phyloP scores from a whole-genome alignment of 139 green algal species.

The Coelastrella sp. region DNA sequence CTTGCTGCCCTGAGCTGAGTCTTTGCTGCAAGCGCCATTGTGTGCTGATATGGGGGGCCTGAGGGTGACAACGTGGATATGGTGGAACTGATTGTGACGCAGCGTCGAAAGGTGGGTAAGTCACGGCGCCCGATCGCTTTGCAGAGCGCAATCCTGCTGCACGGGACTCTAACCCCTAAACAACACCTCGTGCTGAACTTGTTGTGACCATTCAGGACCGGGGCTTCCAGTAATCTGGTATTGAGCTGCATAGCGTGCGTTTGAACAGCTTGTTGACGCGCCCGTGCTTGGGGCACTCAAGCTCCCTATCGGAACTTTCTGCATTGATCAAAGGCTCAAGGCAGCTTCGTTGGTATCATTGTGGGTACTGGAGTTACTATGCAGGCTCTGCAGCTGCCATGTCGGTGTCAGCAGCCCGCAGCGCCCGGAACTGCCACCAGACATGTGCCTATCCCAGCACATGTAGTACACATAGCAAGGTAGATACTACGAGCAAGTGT shows the following conservation, averaged over 20 bases:
- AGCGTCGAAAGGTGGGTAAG: background rate
- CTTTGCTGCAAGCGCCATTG: conserved; percentile 37
- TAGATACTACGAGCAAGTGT: background rate
- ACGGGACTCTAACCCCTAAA: too few species aligned
- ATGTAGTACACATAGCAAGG: background rate
- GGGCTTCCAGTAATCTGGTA: background rate
- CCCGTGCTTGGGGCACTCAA: background rate
- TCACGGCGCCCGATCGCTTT: background rate
- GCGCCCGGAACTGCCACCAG: background rate
- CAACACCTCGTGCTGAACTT: too few species aligned
- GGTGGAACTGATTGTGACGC: background rate
- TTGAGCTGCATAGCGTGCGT: background rate
- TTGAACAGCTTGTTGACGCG: background rate
- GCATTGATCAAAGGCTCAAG: background rate
- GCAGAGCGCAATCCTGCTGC: too few species aligned
- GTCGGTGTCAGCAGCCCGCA: background rate
- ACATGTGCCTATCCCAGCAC: background rate
- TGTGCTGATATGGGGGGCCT: background rate
- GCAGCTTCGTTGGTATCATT: background rate
- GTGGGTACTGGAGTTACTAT: background rate
- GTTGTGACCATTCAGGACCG: too few species aligned
- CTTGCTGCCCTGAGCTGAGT: conserved; percentile 15
- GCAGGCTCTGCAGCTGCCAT: background rate
- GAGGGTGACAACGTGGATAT: background rate
- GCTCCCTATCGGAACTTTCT: background rate